A percentile compares a stretch with the other conserved stretches of the same genome.
phyloP scores from a whole-genome alignment of 306 rosid species.

The Sindora glabra region DNA sequence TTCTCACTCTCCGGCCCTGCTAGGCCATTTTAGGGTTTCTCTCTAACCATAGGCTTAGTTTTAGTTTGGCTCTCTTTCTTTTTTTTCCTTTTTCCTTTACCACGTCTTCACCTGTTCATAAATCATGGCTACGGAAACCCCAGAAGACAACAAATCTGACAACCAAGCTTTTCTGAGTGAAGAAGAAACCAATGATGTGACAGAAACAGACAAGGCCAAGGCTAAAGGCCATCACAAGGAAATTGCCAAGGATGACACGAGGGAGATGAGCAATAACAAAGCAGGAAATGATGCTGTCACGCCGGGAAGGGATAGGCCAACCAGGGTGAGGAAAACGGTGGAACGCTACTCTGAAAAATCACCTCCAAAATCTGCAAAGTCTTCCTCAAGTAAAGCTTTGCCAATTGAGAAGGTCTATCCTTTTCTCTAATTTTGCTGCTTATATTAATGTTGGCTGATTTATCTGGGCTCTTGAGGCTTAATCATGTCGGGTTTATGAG shows the following conservation, averaged over 20 bases:
- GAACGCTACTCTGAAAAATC: constrained; percentile 66
- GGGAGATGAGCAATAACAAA: constrained; percentile 15
- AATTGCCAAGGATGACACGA: constrained; percentile 13
- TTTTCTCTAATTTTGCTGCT: neutral
- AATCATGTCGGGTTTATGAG: neutral
- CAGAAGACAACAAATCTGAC: constrained; percentile 46
- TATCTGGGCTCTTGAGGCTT: neutral
- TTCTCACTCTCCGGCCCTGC: too few species aligned
- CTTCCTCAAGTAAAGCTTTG: constrained; percentile 44
- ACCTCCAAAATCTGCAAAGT: constrained; percentile 28
- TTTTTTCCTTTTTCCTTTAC: too few species aligned
- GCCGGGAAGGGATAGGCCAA: constrained; percentile 63
- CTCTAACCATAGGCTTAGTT: too few species aligned
- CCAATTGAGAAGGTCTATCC: constrained; percentile 71
- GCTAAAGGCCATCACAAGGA: constrained; percentile 5
- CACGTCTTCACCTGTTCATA: too few species aligned
- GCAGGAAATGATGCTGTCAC: constrained; percentile 28
- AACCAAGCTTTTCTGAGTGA: constrained; percentile 26
- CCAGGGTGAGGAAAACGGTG: constrained; percentile 79
- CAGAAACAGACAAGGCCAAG: neutral
- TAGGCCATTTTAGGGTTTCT: too few species aligned
- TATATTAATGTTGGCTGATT: neutral
- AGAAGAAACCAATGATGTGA: neutral
- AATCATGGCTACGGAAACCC: constrained; percentile 78
- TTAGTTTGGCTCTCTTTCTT: too few species aligned